These are phyloP conservation scores for Oryza punctata DNA, from an alignment of 176 grass and related monocot genomes.

Conservation along the genomic window DNA sequence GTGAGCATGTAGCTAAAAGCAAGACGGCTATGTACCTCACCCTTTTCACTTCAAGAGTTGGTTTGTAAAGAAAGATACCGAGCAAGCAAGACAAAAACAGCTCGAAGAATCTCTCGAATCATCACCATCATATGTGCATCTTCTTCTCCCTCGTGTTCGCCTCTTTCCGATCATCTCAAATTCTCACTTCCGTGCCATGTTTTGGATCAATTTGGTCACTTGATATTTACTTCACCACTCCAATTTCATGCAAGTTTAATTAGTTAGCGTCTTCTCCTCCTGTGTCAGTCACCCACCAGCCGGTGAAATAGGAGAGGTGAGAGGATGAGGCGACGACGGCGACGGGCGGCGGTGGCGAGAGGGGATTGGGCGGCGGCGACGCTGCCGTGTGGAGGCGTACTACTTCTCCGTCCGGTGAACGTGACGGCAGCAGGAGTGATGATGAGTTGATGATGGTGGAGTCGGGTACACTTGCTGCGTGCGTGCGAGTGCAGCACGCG, in stretches of 20 bases:
- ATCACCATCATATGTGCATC: not conserved
- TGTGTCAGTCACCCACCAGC: not conserved
- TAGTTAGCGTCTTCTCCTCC: not conserved
- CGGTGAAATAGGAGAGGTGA: not conserved
- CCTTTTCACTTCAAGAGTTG: slow-evolving; percentile 4
- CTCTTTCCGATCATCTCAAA: too few relatives aligned
- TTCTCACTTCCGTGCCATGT: not conserved
- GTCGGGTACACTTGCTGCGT: not conserved
- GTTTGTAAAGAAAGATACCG: slow-evolving; percentile 30
- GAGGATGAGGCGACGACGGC: not conserved
- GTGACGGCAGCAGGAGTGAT: not conserved
- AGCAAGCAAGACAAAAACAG: slow-evolving; percentile 13
- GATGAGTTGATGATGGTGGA: not conserved
- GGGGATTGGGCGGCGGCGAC: slow-evolving; percentile 16
- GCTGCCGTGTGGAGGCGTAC: not conserved
- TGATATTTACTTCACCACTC: too few relatives aligned
- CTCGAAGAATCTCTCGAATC: not conserved
- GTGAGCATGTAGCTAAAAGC: slow-evolving; percentile 29
- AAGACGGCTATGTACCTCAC: slow-evolving; percentile 18
- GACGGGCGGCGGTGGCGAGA: slow-evolving; percentile 10
- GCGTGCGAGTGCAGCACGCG: not conserved
- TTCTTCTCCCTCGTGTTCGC: not conserved
- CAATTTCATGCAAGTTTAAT: too few relatives aligned
- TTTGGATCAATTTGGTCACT: not conserved
- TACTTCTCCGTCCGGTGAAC: not conserved